Evolutionary conservation across 1,284 basidiomycete species (phyloP), one percentile per base, ranked within the genome.

Genomic region (Veloboletus limbatus): DNA sequence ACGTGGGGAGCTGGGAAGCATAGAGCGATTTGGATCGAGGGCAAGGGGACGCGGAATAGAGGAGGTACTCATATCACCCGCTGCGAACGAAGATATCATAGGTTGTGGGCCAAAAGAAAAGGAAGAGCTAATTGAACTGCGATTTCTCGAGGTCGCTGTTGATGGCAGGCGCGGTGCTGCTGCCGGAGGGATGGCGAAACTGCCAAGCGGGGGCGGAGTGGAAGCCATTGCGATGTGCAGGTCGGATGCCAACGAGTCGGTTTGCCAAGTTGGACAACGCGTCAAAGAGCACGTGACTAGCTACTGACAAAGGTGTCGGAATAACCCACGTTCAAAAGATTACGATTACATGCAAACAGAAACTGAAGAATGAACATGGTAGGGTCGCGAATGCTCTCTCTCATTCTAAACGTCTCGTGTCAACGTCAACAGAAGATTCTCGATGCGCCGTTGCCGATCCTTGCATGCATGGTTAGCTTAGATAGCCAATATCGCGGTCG

Each of bases 51-150:
- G 72, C n/a, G 71, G 66, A 54, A 75, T 72, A 14, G 80, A 79
- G 16, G 77, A 65, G 8, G 72, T 72, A 59, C 78, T 81, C 18
- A 76, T 69, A 57, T 83, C 81, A 8, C 73, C 75, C 48, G 79
- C 79, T 39, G 78, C 68, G 53, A 82, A 81, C 0, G 83, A 83
- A 60, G 85, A 79, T 27, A 87, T 74, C 18, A 89, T 74, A 14
- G 79, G 76, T 56, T 85, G 81, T 13, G 88, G 88, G 20, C 82
- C 86, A 57, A 89, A 87, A 1, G 88, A 90, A 70, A 91, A 92
- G 5, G 87, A 87, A 11, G 84, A 84, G 56, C 84, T 82, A 33
- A 91, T 77, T 8, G 87, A 89, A 42, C 75, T 74, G 40, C 82
- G 76, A 47, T 66, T 64, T 46, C 63, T 68, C 27, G 64, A 65